These are phyloP conservation scores for Malus asiatica DNA, from an alignment of 306 rosid species.

Conservation along the genomic window DNA sequence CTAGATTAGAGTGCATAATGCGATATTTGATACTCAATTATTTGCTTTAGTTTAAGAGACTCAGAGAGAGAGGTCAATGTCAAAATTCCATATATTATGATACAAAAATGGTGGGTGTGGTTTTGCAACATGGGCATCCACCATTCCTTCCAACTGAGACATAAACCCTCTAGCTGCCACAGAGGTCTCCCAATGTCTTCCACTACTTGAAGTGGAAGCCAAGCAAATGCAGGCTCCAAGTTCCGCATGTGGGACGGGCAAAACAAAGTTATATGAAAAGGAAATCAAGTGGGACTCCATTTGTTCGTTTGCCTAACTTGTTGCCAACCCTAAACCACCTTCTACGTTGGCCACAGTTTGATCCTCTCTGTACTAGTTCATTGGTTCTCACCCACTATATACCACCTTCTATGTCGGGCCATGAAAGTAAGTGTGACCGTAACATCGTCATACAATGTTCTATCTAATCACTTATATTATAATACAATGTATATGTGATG, in stretches of 20 bases:
- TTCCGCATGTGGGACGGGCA: background rate
- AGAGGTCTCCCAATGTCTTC: background rate
- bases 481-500: too few species aligned
- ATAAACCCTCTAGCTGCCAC: background rate
- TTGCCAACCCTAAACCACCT: background rate
- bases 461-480: too few species aligned
- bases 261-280: background rate
- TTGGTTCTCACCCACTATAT: background rate
- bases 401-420: too few species aligned
- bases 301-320: background rate
- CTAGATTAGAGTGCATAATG: background rate
- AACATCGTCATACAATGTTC: too few species aligned
- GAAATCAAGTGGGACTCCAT: slow-evolving; percentile 5
- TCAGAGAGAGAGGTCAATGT: background rate
- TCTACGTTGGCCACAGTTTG: background rate
- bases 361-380: too few species aligned
- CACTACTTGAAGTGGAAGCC: background rate
- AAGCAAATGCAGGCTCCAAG: background rate
- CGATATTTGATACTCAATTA: background rate
- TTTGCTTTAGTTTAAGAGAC: background rate
- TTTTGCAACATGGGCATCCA: background rate
- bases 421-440: too few species aligned
- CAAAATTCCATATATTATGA: background rate
- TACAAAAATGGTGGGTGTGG: background rate
- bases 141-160: background rate